These are phyloP conservation scores for Syncephalastrum monosporum DNA, from an alignment of 371 early-diverging fungal genomes.

Conservation along the genomic window DNA sequence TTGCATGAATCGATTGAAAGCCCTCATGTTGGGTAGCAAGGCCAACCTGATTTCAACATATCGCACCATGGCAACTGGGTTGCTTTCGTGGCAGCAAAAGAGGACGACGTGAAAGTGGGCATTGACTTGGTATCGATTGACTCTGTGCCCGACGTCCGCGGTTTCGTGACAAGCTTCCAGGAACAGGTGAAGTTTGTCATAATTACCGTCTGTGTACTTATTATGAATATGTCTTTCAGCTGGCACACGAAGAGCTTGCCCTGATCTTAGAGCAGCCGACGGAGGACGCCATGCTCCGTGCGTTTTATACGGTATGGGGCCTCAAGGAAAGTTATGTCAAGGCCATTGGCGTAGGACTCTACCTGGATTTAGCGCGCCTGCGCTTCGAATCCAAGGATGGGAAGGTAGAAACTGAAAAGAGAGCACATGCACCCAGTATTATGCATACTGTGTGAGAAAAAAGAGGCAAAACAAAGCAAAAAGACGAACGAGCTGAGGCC, in stretches of 20 bases:
- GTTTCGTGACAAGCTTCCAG: conserved; percentile 31
- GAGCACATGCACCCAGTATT: not conserved
- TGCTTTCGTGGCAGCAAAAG: conserved; percentile 36
- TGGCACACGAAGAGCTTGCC: conserved; percentile 31
- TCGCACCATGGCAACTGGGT: conserved; percentile 72
- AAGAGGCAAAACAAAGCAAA: no score
- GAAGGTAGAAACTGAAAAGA: conserved; percentile 6
- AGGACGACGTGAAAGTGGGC: conserved; percentile 35
- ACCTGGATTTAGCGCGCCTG: conserved; percentile 39
- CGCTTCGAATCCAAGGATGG: conserved; percentile 26
- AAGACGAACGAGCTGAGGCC: no score
- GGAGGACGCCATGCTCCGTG: conserved; percentile 14
- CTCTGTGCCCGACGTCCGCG: conserved; percentile 17
- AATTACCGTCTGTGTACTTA: not conserved
- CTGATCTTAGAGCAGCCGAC: conserved; percentile 15
- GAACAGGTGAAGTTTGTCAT: conserved; percentile 29
- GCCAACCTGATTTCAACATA: conserved; percentile 45
- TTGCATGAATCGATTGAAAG: not conserved
- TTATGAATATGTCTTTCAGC: conserved; percentile 15
- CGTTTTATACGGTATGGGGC: conserved; percentile 57
- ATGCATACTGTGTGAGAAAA: no score
- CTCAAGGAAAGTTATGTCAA: conserved; percentile 67
- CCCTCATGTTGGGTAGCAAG: not conserved
- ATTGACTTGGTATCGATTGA: conserved; percentile 52
- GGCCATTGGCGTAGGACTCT: conserved; percentile 59